A percentile compares a stretch with the other conserved stretches of the same genome.
Evolutionary conservation across 305 asterid species (phyloP).

Genomic region (Coffea humblotiana): DNA sequence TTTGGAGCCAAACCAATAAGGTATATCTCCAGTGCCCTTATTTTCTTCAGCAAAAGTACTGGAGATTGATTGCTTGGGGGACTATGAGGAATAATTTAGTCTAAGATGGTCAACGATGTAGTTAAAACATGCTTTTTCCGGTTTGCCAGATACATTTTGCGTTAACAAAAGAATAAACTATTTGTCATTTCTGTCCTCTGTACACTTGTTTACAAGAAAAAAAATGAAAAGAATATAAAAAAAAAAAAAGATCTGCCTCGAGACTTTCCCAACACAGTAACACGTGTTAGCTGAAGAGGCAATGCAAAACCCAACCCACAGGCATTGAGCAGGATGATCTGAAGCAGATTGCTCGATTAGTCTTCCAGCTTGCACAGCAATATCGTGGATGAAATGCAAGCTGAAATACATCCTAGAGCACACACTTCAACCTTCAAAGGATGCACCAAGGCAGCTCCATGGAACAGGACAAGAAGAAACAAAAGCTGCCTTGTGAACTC

Average conservation of each 20-base stretch:
- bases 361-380: background rate
- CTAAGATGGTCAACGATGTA: background rate
- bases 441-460: background rate
- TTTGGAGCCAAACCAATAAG: background rate
- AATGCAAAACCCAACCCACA: background rate
- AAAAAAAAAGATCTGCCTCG: background rate
- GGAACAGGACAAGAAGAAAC: background rate
- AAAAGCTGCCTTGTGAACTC: background rate
- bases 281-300: background rate
- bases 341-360: background rate
- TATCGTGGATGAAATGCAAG: background rate
- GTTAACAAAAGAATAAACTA: background rate
- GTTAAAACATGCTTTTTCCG: background rate
- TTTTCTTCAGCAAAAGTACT: background rate
- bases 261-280: background rate
- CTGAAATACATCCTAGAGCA: background rate
- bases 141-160: background rate
- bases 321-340: background rate
- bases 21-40: background rate
- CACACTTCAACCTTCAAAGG: background rate
- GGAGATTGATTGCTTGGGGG: background rate
- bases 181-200: slow-evolving; percentile 5
- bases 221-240: background rate
- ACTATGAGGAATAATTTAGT: background rate
- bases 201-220: background rate